Evolutionary conservation across 202 grass and related monocot species (phyloP).

Genomic region (Panicum virgatum): DNA sequence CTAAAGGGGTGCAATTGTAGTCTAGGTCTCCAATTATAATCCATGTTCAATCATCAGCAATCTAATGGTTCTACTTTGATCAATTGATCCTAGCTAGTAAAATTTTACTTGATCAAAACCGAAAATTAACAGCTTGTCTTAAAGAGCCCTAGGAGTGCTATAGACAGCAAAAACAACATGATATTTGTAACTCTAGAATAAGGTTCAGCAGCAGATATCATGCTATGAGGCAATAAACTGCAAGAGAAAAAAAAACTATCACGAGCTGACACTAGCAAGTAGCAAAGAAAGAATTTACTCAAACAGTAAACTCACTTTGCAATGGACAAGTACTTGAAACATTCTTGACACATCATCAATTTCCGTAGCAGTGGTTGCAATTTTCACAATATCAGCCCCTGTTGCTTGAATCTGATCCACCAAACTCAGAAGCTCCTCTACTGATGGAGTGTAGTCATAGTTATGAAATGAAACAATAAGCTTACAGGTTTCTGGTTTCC

Average conservation of each 20-base stretch:
- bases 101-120: background rate
- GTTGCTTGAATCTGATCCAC: slow-evolving; percentile 64
- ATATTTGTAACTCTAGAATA: background rate
- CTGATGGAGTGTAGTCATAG: slow-evolving; percentile 72
- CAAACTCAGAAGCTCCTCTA: slow-evolving; percentile 61
- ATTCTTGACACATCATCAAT: slow-evolving; percentile 84
- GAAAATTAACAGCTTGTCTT: background rate
- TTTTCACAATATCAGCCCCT: slow-evolving; percentile 89
- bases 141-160: background rate
- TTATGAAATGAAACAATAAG: slow-evolving; percentile 85
- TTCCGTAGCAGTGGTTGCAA: slow-evolving; percentile 71
- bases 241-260: background rate
- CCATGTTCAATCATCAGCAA: background rate
- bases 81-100: background rate
- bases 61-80: background rate
- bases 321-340: slow-evolving; percentile 70
- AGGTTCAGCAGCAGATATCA: background rate
- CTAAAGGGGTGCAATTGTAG: background rate
- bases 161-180: background rate
- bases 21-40: background rate
- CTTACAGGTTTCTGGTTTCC: slow-evolving; percentile 80
- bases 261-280: background rate
- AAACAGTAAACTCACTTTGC: slow-evolving; percentile 56
- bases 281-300: background rate
- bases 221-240: background rate